Percentiles rank a stretch among this genome's conserved stretches.
Evolutionary conservation across 1,284 basidiomycete species (phyloP).

Genomic region (Gymnopus androsaceus): DNA sequence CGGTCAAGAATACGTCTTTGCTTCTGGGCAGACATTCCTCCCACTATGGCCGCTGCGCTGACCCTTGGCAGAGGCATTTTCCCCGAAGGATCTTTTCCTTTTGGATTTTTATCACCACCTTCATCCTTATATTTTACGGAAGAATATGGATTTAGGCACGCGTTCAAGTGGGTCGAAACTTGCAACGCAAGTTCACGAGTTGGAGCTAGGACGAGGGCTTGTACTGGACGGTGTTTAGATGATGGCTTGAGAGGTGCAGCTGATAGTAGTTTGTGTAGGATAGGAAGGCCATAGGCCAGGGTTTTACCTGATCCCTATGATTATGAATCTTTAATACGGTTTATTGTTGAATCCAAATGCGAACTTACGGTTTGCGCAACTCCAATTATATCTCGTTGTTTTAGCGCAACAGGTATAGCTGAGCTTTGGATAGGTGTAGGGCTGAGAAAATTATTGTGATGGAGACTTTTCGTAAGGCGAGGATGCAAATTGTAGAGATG

Average conservation of each 20-base stretch:
- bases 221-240: conserved; percentile 52
- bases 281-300: conserved; percentile 91
- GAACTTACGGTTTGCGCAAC: conserved; percentile 83
- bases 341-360: background rate
- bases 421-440: conserved; percentile 91
- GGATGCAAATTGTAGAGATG: conserved; percentile 62
- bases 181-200: conserved; percentile 96
- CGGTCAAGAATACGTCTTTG: conserved; percentile 85
- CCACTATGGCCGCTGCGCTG: conserved; percentile 88
- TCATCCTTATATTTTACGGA: conserved; percentile 25
- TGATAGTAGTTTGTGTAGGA: conserved; percentile 79
- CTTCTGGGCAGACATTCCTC: conserved; percentile 94
- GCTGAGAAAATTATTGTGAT: conserved; percentile 67
- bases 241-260: conserved; percentile 36
- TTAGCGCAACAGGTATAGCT: conserved; percentile 70
- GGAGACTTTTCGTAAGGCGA: conserved; percentile 69
- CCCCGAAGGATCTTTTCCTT: conserved; percentile 20
- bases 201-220: conserved; percentile 87
- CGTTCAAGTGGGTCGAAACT: conserved; percentile 82
- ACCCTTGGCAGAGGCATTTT: conserved; percentile 61
- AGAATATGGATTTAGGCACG: conserved; percentile 52
- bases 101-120: conserved; percentile 26
- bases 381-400: conserved; percentile 79
- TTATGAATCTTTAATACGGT: background rate
- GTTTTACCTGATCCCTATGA: conserved; percentile 94